Percentiles rank a stretch among this genome's conserved stretches.
Evolutionary conservation across 306 rosid genomes (phyloP).

Genomic region (Herpetospermum pedunculosum): DNA sequence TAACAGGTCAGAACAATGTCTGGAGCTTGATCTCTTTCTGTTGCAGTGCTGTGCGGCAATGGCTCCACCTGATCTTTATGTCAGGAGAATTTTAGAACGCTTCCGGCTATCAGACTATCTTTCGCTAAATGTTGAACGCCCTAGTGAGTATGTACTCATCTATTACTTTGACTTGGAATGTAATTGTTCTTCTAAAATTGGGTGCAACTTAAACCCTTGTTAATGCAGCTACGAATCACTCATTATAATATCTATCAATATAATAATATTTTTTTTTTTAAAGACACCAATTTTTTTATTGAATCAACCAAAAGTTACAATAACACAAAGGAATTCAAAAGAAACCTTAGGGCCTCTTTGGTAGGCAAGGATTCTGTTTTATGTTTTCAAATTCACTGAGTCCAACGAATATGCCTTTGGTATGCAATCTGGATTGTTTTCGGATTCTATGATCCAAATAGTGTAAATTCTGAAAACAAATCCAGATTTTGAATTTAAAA

Average conservation of each 20-base stretch:
- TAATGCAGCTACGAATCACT: background rate
- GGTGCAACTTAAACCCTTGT: background rate
- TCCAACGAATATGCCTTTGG: no score
- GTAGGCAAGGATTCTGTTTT: no score
- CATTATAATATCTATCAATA: background rate
- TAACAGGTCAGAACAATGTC: constrained; percentile 87
- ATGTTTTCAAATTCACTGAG: no score
- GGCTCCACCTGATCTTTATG: constrained; percentile 73
- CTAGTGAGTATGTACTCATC: constrained; percentile 51
- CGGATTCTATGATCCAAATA: no score
- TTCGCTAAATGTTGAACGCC: constrained; percentile 46
- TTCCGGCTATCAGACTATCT: constrained; percentile 67
- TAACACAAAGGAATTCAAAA: background rate
- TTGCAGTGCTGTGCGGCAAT: constrained; percentile 91
- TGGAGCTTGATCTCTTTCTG: constrained; percentile 94
- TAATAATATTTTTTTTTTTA: background rate
- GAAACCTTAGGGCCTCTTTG: no score
- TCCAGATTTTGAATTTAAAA: no score
- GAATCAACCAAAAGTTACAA: background rate
- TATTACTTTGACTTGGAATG: constrained; percentile 11
- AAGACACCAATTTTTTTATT: background rate
- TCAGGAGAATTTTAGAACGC: constrained; percentile 73
- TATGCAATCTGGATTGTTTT: no score
- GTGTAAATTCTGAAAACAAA: no score
- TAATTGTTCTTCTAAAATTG: background rate